Evolutionary conservation across 148 eudicot genomes (phyloP), one percentile per base, ranked within the genome.

Genomic region (Silene uniflora): DNA sequence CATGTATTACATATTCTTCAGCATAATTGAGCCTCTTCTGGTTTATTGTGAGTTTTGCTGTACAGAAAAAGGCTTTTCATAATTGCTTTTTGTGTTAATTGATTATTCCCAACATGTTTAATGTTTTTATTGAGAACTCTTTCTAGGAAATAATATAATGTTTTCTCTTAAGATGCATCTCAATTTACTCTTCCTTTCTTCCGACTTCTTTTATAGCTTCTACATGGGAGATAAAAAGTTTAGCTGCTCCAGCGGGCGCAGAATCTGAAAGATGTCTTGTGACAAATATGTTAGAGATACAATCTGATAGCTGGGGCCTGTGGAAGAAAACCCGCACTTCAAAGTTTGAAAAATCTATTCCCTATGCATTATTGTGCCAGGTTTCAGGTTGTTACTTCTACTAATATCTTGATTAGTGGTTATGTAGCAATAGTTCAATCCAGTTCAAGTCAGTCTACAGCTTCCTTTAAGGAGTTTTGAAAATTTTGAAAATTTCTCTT

Each of bases 341-440:
- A 47, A 88, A 92, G 77, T 92, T 96, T 73, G 99, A 92, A 81
- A 89, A 83, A 71, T 86, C 90, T 82, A 82, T 92, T 79, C 93
- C 93, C 6, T 88, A 85, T 81, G 98, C 94, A 69, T 81, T 92
- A 62, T 83, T 96, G 84, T 91, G 92, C 81, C 99, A 96, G 85
- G 99, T 96, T 69, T 81, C 99, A 89, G 99, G 99, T 96, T 64
- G 89, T 82, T 52, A 19, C 70, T 74, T 65, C 70, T 19, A 62
- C 54, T 73, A 29, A 42, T 54, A 46, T 58, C 42, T 76, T 77
- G 44, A 71, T 67, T 32, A 32, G 35, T 32, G 35, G 35, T 32
- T 73, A 14, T 10, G 7, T 71, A 58, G 52, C 35, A 76, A 77
- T 23, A 62, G 18, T 18, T 13, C 67, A 14, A n/a, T 11, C 63